These are phyloP conservation scores for Mycena olivaceomarginata DNA, from an alignment of 768 basidiomycete species.

Conservation along the genomic window DNA sequence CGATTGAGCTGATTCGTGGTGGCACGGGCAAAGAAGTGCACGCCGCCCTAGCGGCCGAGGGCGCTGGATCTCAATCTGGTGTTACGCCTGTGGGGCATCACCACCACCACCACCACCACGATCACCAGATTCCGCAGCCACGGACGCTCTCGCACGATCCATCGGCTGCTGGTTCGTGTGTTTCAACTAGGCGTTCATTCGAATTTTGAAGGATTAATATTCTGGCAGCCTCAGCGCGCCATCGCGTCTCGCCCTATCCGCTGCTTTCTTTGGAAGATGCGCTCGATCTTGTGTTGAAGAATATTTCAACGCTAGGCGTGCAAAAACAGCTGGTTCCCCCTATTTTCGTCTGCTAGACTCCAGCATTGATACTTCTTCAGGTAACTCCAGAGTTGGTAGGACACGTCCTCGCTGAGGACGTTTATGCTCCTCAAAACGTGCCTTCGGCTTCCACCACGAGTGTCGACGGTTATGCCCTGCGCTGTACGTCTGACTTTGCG, in stretches of 20 bases:
- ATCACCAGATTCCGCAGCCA: constrained; percentile 69
- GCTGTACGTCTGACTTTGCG: constrained; percentile 65
- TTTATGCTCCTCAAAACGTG: constrained; percentile 78
- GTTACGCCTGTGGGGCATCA: not conserved
- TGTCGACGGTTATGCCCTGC: constrained; percentile 92
- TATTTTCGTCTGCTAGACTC: constrained; percentile 2
- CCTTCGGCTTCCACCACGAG: constrained; percentile 84
- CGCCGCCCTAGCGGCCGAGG: constrained; percentile 61
- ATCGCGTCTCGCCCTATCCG: constrained; percentile 86
- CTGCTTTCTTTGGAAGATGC: constrained; percentile 82
- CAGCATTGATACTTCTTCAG: constrained; percentile 55
- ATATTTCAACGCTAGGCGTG: constrained; percentile 65
- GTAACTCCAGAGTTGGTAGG: constrained; percentile 78
- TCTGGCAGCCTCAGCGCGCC: constrained; percentile 78
- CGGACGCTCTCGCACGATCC: constrained; percentile 84
- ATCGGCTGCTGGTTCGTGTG: constrained; percentile 73
- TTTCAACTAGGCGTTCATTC: not conserved
- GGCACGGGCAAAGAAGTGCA: constrained; percentile 80
- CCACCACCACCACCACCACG: constrained; percentile 52
- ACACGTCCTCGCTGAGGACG: constrained; percentile 85
- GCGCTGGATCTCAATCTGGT: constrained; percentile 21
- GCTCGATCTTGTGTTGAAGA: constrained; percentile 70
- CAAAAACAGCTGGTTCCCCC: constrained; percentile 65
- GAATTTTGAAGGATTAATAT: constrained; percentile 21
- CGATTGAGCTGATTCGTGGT: constrained; percentile 83